Evolutionary conservation across 352 stramenopile genomes (phyloP).

Genomic region (Globisporangium paroecandrum): DNA sequence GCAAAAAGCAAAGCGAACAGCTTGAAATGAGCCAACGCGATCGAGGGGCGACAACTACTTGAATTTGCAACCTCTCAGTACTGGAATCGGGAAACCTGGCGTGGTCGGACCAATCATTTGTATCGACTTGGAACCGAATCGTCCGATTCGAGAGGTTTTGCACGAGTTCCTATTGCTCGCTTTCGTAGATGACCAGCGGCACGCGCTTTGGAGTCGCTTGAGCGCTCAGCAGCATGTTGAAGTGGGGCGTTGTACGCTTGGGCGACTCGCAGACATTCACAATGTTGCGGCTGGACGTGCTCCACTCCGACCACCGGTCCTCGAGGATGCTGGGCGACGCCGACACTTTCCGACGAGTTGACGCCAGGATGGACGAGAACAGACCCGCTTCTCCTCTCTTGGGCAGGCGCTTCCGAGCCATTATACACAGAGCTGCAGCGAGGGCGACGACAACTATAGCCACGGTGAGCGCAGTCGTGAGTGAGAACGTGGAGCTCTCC

Average conservation of each 20-base stretch:
- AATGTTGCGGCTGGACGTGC: slow-evolving; percentile 3
- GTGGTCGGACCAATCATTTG: not conserved
- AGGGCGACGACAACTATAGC: not conserved
- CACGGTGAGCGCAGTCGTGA: not conserved
- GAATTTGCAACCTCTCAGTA: not conserved
- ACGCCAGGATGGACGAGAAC: slow-evolving; percentile 7
- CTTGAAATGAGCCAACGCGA: too few relatives aligned
- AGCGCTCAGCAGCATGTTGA: not conserved
- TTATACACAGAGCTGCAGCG: not conserved
- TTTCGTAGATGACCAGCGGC: slow-evolving; percentile 14
- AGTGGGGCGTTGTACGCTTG: not conserved
- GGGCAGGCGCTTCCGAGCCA: not conserved
- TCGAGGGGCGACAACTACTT: not conserved
- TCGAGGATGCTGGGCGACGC: slow-evolving; percentile 10
- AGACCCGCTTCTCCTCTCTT: not conserved
- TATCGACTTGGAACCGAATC: not conserved
- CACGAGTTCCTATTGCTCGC: slow-evolving; percentile 7
- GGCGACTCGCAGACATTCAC: not conserved
- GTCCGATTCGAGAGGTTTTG: too few relatives aligned
- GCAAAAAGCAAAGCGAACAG: too few relatives aligned
- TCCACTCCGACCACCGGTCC: slow-evolving; percentile 10
- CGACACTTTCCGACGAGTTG: not conserved
- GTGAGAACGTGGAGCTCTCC: not conserved
- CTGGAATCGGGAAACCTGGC: too few relatives aligned
- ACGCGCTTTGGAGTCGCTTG: slow-evolving; percentile 11